phyloP scores from a whole-genome alignment of 1,284 basidiomycete genomes.

The Boletus semigastroideus region DNA sequence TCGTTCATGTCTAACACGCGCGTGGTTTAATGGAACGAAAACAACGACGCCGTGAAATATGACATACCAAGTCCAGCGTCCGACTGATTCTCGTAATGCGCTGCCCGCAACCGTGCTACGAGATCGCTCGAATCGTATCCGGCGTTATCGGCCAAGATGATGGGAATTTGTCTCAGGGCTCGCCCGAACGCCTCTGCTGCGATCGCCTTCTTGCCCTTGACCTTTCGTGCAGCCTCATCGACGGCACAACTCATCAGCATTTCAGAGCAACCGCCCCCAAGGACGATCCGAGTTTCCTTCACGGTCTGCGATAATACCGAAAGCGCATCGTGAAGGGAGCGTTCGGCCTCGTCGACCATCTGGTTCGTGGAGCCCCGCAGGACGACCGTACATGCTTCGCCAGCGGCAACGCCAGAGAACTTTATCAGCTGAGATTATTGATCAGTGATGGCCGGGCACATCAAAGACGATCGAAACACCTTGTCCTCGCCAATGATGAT shows the following conservation, averaged over 20 bases:
- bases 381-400: slow-evolving; percentile 98
- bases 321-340: slow-evolving; percentile 96
- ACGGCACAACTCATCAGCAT: slow-evolving; percentile 97
- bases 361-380: slow-evolving; percentile 95
- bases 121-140: slow-evolving; percentile 97
- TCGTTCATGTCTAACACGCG: slow-evolving; percentile 75
- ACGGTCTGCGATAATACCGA: slow-evolving; percentile 98
- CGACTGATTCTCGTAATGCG: slow-evolving; percentile 86
- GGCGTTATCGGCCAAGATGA: slow-evolving; percentile 96
- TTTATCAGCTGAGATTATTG: slow-evolving; percentile 78
- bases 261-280: slow-evolving; percentile 97
- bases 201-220: slow-evolving; percentile 94
- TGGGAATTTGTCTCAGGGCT: slow-evolving; percentile 93
- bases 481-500: slow-evolving; percentile 99
- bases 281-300: slow-evolving; percentile 91
- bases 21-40: neutral
- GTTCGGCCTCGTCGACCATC: slow-evolving; percentile 99
- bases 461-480: slow-evolving; percentile 43
- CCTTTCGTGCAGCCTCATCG: slow-evolving; percentile 83
- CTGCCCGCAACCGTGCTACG: slow-evolving; percentile 86
- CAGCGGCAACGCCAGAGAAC: slow-evolving; percentile 97
- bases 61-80: slow-evolving; percentile 82
- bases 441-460: neutral
- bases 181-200: slow-evolving; percentile 91
- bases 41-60: neutral